Evolutionary conservation across 139 green algal genomes (phyloP), one percentile per base, ranked within the genome.

Genomic region (Chlorella sp.): DNA sequence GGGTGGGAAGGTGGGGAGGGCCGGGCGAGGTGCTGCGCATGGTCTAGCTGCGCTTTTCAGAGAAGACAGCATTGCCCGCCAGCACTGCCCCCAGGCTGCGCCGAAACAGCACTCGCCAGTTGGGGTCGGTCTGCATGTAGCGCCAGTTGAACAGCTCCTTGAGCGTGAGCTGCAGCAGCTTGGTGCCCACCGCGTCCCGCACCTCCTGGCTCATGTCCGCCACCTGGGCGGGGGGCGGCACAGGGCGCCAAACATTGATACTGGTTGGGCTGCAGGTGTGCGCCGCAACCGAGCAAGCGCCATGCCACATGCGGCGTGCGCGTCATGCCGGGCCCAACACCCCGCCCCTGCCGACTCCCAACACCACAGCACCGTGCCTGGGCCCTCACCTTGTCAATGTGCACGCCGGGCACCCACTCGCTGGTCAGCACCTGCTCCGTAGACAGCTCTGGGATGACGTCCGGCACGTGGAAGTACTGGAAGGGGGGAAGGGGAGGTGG

Each of bases 61-160:
- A n/a, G n/a, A n/a, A n/a, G n/a, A n/a, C n/a, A n/a, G n/a, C 46
- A 7, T 54, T 54, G 46, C 46, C 8, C 46, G 7, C 8, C 46
- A 11, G 8, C 11, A 54, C 46, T 54, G 46, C 46, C 62, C 62
- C 14, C 34, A 28, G 48, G 41, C 74, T 65, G 74, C 46, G 26
- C 5, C 26, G 26, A 54, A 14, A 1, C 9, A 78, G 26, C n/a
- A 17, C 79, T 1, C 79, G 76, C 79, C 77, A 83, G 77, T 83
- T 83, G 65, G 77, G 77, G 77, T 83, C 97, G 19, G 97, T 99
- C 92, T 98, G 95, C 95, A 98, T 98, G 90, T 96, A 98, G 40
- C 90, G 90, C 94, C 97, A 98, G 41, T 93, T 87, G 85, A 98
- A 99, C 46, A 99, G 93, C 93, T 98, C 96, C 68, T 81, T 83